phyloP scores from a whole-genome alignment of 2,329 filamentous ascomycete genomes.

The Penicillium sp. region DNA sequence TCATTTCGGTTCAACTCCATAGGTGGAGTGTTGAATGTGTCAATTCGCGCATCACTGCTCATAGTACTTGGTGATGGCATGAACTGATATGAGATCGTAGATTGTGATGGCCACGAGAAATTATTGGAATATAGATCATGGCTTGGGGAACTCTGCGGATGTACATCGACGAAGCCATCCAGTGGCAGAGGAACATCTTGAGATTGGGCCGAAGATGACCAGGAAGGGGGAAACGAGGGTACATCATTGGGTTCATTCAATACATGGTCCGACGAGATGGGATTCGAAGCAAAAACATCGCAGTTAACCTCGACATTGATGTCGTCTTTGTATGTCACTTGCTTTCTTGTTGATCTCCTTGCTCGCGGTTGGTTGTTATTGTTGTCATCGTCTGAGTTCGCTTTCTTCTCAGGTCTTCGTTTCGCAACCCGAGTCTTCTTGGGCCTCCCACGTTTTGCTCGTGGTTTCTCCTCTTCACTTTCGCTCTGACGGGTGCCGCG shows the following conservation, averaged over 20 bases:
- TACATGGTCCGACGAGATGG: background rate
- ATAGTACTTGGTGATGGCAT: slow-evolving; percentile 29
- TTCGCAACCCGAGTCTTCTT: slow-evolving; percentile 7
- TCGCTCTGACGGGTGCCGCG: slow-evolving; percentile 14
- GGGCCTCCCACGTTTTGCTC: slow-evolving; percentile 13
- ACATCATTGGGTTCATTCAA: background rate
- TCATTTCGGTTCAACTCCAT: slow-evolving; percentile 30
- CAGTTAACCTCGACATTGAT: background rate
- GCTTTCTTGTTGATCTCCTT: background rate
- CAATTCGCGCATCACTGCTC: slow-evolving; percentile 36
- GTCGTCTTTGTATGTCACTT: background rate
- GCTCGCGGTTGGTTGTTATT: background rate
- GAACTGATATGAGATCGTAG: slow-evolving; percentile 15
- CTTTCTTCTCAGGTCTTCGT: slow-evolving; percentile 4
- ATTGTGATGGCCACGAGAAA: slow-evolving; percentile 12
- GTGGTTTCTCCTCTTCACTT: slow-evolving; percentile 13
- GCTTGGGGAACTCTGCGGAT: slow-evolving; percentile 6
- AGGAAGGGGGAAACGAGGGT: background rate
- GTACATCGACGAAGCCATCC: background rate
- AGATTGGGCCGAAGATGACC: background rate
- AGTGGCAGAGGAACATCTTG: background rate
- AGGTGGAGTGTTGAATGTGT: slow-evolving; percentile 38
- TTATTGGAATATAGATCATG: slow-evolving; percentile 10
- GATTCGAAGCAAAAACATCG: background rate
- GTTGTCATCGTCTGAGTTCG: background rate